Evolutionary conservation across 2,329 filamentous ascomycete genomes (phyloP).

Genomic region (Aspergillus fijiensis): DNA sequence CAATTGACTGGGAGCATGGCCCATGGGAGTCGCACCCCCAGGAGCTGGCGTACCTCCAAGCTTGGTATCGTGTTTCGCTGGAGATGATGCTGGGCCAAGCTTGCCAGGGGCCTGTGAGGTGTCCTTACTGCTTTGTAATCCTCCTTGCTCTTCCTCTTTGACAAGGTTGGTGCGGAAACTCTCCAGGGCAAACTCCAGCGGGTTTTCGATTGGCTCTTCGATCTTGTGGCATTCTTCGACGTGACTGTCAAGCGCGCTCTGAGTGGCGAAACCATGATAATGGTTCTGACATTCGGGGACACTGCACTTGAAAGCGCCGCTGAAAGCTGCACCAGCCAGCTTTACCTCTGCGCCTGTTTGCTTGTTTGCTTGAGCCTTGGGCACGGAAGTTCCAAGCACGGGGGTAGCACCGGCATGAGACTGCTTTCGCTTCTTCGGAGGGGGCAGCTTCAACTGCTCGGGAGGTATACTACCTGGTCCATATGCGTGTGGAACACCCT

Average conservation of each 20-base stretch:
- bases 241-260: constrained; percentile 57
- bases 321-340: constrained; percentile 34
- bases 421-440: constrained; percentile 58
- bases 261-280: constrained; percentile 55
- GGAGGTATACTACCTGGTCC: constrained; percentile 53
- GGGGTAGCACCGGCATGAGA: constrained; percentile 43
- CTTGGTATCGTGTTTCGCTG: constrained; percentile 31
- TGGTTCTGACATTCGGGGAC: constrained; percentile 54
- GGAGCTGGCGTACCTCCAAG: constrained; percentile 31
- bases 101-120: constrained; percentile 19
- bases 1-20: constrained; percentile 33
- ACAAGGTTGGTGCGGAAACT: constrained; percentile 54
- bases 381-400: constrained; percentile 24
- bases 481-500: constrained; percentile 59
- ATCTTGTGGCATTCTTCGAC: constrained; percentile 53
- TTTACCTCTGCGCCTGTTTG: constrained; percentile 39
- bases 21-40: constrained; percentile 33
- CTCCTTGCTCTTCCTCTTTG: constrained; percentile 42
- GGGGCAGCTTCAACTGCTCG: constrained; percentile 59
- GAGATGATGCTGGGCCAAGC: constrained; percentile 19
- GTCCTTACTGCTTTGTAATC: constrained; percentile 23
- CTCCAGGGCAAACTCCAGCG: constrained; percentile 57
- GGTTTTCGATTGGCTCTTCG: constrained; percentile 52
- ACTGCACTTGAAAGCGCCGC: constrained; percentile 54
- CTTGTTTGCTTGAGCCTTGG: constrained; percentile 32